phyloP scores from a whole-genome alignment of 768 basidiomycete species.

The Lentinula raphanica region DNA sequence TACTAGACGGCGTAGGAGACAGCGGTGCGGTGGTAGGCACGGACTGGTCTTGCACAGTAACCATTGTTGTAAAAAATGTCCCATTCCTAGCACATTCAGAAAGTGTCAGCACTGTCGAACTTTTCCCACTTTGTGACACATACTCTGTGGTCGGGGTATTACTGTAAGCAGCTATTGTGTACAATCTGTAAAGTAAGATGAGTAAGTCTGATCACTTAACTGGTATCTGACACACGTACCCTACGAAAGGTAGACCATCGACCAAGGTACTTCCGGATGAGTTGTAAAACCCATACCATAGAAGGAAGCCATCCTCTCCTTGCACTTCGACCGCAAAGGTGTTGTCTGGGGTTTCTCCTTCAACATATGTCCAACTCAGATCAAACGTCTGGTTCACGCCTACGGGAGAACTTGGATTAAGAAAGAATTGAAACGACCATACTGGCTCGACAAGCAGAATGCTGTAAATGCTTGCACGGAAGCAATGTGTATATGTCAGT shows the following conservation, averaged over 20 bases:
- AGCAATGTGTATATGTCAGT: no score
- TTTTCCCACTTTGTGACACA: neutral
- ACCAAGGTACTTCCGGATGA: neutral
- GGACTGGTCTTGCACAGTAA: neutral
- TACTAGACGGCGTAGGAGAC: neutral
- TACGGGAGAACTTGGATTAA: neutral
- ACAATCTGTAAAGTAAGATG: no score
- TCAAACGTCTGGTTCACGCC: neutral
- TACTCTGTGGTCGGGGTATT: neutral
- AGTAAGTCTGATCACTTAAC: no score
- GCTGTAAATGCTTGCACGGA: neutral
- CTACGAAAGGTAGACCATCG: neutral
- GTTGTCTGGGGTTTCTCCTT: neutral
- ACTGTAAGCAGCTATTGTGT: slow-evolving; percentile 1
- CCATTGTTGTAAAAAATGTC: neutral
- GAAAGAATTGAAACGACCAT: neutral
- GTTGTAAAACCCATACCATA: slow-evolving; percentile 1
- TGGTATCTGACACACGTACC: neutral
- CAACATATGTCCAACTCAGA: neutral
- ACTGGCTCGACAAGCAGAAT: neutral
- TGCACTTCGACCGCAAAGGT: neutral
- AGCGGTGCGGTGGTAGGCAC: neutral
- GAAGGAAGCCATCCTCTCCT: neutral
- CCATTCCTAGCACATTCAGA: neutral
- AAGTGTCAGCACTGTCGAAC: neutral